A percentile compares a stretch with the other conserved stretches of the same genome.
Conservation (phyloP, 495 filamentous ascomycete species). For the Clohesyomyces aquaticus region DNA sequence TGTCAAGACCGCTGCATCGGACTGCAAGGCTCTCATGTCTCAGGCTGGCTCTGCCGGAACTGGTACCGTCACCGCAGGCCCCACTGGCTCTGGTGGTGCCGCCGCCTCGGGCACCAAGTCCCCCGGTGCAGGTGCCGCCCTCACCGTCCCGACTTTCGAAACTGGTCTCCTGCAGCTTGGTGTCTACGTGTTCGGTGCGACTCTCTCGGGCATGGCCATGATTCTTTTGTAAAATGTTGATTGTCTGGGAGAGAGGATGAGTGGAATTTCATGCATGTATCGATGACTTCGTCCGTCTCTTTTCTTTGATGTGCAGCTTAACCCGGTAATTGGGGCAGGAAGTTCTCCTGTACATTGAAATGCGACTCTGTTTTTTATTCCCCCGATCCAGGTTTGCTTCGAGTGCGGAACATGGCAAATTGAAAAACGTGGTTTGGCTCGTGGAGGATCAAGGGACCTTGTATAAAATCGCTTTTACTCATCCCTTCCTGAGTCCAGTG, state of each 20-base stretch:
- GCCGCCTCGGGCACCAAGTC: constrained; percentile 50
- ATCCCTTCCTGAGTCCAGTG: too few relatives aligned
- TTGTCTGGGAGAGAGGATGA: not conserved
- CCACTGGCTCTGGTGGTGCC: constrained; percentile 44
- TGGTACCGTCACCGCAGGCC: constrained; percentile 58
- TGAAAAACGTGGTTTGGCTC: too few relatives aligned
- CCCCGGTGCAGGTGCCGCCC: constrained; percentile 48
- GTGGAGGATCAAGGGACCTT: too few relatives aligned
- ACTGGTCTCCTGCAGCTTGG: constrained; percentile 68
- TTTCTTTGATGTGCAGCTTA: constrained; percentile 4
- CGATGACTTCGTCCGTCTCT: not conserved
- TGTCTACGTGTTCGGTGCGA: constrained; percentile 68
- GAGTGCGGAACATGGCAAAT: too few relatives aligned
- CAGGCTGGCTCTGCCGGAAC: constrained; percentile 67
- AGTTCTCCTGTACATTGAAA: constrained; percentile 17
- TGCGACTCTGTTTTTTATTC: constrained; percentile 5
- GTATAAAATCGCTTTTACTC: too few relatives aligned
- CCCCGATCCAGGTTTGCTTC: not conserved
- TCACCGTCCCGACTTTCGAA: constrained; percentile 59
- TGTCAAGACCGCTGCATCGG: constrained; percentile 51
- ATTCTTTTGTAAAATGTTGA: constrained; percentile 24
- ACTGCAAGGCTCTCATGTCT: constrained; percentile 58
- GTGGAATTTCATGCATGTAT: not conserved
- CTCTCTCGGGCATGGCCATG: constrained; percentile 70
- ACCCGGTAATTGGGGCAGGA: too few relatives aligned